Evolutionary conservation across 345 rosid genomes (phyloP).

Genomic region (Salix caprea): DNA sequence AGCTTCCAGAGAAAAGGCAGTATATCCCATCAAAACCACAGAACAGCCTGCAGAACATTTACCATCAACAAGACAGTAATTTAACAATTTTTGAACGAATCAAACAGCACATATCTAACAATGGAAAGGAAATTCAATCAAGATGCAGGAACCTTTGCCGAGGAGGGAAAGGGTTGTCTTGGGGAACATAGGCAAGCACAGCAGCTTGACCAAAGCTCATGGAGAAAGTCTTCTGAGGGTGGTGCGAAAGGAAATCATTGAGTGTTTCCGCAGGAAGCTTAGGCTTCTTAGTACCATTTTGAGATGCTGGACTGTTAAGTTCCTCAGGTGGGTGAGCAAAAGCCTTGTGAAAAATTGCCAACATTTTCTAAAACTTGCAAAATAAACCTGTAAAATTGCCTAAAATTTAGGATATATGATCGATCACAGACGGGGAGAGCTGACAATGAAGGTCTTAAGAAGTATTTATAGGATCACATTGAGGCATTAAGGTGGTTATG

Average conservation of each 20-base stretch:
- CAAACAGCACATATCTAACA: background rate
- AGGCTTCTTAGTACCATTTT: slow-evolving; percentile 8
- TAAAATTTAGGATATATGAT: background rate
- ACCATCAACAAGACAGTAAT: background rate
- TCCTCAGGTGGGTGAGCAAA: slow-evolving; percentile 33
- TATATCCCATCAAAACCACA: slow-evolving; percentile 49
- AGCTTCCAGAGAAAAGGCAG: slow-evolving; percentile 58
- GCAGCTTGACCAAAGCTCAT: slow-evolving; percentile 24
- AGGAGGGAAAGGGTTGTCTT: background rate
- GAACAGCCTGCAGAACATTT: slow-evolving; percentile 24
- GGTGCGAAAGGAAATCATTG: slow-evolving; percentile 14
- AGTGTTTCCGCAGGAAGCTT: slow-evolving; percentile 25
- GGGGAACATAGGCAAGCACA: slow-evolving; percentile 24
- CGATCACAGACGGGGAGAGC: background rate
- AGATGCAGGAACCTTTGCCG: slow-evolving; percentile 7
- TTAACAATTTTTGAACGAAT: background rate
- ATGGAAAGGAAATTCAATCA: background rate
- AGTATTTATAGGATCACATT: background rate
- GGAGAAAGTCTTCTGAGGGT: slow-evolving; percentile 18
- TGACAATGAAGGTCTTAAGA: fast-evolving
- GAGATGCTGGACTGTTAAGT: slow-evolving; percentile 22
- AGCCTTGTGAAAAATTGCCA: slow-evolving; percentile 28
- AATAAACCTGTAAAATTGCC: background rate
- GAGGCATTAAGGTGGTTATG: background rate
- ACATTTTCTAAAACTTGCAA: slow-evolving; percentile 6